Evolutionary conservation across 1,139 yeast species (phyloP), one percentile per base, ranked within the genome.

Genomic region (Blastobotrys capitulatus): DNA sequence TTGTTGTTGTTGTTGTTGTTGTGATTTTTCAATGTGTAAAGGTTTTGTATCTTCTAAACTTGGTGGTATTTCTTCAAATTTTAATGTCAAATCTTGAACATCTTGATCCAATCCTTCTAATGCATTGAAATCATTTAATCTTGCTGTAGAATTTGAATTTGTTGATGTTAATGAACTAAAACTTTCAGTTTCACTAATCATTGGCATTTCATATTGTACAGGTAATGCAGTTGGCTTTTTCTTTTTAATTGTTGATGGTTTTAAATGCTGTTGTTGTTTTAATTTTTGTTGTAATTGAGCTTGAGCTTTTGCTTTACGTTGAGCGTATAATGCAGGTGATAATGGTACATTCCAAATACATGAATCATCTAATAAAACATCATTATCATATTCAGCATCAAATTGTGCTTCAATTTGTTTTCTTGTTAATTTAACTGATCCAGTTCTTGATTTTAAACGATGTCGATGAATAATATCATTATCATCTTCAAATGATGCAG

Each of bases 331-430:
- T 0, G 84, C 75, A 48, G 79, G 82, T 0, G 85, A 75, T 42
- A 80, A 65, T 1, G 88, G 89, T 15, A 83, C 85, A 57, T 83
- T 82, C 67, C 73, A 80, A 54, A 81, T 77, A 32, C 76, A 69
- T 16, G 74, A 68, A 47, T 77, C 77, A 45, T 72, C 78, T 10
- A 35, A 18, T 6, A 82, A 79, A 43, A 79, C 79, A 48, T 77
- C 81, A 48, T 69, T 73, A 48, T 77, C 81, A 48, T 69, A 73
- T 27, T 55, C 59, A 32, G 58, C 52, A 15, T 67, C 70, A 45
- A 58, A 65, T 27, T 64, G 66, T 37, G 54, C 50, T 51, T 67
- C 71, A 15, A 69, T 63, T 53, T 67, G 68, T 44, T 64, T 63
- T 2, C 61, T 53, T 8, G 62, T 53, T 20, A 62, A 54, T 19